A percentile compares a stretch with the other conserved stretches of the same genome.
phyloP scores from a whole-genome alignment of 75 land plant species.

The Ceratopteris richardii region DNA sequence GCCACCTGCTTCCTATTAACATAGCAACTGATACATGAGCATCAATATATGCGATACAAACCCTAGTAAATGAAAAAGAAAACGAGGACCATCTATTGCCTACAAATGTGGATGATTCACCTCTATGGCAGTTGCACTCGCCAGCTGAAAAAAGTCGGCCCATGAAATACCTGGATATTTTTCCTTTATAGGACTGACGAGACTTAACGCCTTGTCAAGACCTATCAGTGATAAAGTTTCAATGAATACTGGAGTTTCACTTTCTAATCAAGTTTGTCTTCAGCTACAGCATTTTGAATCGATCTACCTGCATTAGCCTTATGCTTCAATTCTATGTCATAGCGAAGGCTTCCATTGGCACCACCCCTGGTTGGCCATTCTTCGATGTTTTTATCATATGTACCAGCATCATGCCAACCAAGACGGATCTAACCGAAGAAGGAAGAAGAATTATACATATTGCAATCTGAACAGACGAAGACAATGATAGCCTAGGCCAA shows the following conservation, averaged over 20 bases:
- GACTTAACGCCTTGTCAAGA: constrained; percentile 72
- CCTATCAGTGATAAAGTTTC: constrained; percentile 22
- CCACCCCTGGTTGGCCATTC: constrained; percentile 96
- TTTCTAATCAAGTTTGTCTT: too few relatives aligned
- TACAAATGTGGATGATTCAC: constrained; percentile 20
- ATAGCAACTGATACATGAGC: background rate
- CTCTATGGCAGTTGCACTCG: constrained; percentile 97
- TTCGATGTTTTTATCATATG: constrained; percentile 75
- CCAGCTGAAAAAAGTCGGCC: constrained; percentile 96
- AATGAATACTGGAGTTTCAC: too few relatives aligned
- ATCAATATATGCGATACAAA: too few relatives aligned
- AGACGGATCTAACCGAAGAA: constrained; percentile 49
- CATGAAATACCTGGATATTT: constrained; percentile 74
- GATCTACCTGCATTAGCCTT: constrained; percentile 89
- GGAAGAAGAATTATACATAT: background rate
- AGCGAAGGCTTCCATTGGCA: constrained; percentile 90
- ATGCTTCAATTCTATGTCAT: constrained; percentile 68
- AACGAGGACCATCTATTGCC: too few relatives aligned
- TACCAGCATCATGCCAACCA: constrained; percentile 99
- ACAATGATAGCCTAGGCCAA: too few relatives aligned
- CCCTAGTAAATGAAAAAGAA: too few relatives aligned
- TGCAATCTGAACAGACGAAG: background rate
- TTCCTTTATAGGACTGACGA: constrained; percentile 78
- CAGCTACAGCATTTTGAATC: too few relatives aligned
- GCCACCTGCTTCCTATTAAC: constrained; percentile 85